These are phyloP conservation scores for Colletotrichum sidae DNA, from an alignment of 2,329 filamentous ascomycete species.

Conservation along the genomic window DNA sequence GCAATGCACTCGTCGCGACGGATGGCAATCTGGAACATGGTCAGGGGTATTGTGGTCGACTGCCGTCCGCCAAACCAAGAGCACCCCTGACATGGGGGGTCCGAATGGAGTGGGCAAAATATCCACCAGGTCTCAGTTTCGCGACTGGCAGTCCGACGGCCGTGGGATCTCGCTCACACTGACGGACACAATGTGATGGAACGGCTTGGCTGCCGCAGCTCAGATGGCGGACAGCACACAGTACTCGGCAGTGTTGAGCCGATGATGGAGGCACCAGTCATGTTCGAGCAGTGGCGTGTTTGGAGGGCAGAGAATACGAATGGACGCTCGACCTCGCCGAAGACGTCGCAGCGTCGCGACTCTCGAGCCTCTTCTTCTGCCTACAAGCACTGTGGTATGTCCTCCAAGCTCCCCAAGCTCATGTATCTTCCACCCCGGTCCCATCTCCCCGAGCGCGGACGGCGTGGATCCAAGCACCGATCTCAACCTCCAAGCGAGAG, in stretches of 20 bases:
- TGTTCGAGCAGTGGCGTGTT: too few species aligned
- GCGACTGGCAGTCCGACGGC: background rate
- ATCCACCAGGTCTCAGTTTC: background rate
- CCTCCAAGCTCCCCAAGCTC: too few species aligned
- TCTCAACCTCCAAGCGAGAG: constrained; percentile 27
- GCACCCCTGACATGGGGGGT: constrained; percentile 20
- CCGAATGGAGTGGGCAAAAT: too few species aligned
- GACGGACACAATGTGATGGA: too few species aligned
- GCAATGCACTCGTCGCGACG: constrained; percentile 29
- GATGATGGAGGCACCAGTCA: too few species aligned
- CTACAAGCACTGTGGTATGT: too few species aligned
- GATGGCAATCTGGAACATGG: constrained; percentile 33
- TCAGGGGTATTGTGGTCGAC: constrained; percentile 17
- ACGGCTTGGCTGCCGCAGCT: background rate
- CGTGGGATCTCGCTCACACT: background rate
- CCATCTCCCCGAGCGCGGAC: constrained; percentile 14
- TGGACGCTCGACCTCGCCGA: background rate
- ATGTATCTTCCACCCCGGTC: constrained; percentile 4
- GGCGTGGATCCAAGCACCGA: constrained; percentile 34
- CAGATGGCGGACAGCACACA: background rate
- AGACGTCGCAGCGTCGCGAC: constrained; percentile 18
- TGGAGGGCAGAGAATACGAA: too few species aligned
- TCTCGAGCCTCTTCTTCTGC: too few species aligned
- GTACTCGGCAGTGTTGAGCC: too few species aligned
- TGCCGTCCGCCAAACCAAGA: constrained; percentile 21